A percentile compares a stretch with the other conserved stretches of the same genome.
Conservation (phyloP, 805 yeast genomes). For the Candida jianshihensis region DNA sequence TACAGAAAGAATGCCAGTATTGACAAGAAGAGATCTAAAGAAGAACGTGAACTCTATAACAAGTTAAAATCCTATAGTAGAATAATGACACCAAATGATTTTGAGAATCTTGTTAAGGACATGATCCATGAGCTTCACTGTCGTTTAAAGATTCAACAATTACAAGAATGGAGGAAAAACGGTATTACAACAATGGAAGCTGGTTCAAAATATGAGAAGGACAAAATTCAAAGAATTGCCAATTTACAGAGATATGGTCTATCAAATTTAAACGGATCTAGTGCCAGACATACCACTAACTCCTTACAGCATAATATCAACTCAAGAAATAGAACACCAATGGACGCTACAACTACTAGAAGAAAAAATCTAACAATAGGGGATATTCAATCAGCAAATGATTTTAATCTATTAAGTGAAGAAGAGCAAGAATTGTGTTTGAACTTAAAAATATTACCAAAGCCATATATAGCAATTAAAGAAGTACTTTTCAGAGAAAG, state of each 20-base stretch:
- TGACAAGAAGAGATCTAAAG: conserved; percentile 83
- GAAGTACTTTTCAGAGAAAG: conserved; percentile 85
- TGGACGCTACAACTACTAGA: conserved; percentile 9
- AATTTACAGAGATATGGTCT: conserved; percentile 49
- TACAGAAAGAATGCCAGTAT: conserved; percentile 73
- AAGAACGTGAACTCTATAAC: conserved; percentile 76
- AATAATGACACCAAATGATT: conserved; percentile 75
- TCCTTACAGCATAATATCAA: conserved; percentile 20
- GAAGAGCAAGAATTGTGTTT: conserved; percentile 87
- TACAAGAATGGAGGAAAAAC: conserved; percentile 89
- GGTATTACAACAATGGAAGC: conserved; percentile 82
- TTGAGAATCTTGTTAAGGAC: conserved; percentile 65
- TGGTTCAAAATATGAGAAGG: conserved; percentile 84
- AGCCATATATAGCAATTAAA: conserved; percentile 89
- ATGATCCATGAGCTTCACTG: conserved; percentile 71
- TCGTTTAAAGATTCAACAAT: conserved; percentile 74
- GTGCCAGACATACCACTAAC: conserved; percentile 27
- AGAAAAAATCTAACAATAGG: conserved; percentile 40
- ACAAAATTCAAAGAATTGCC: conserved; percentile 61
- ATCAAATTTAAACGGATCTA: conserved; percentile 15
- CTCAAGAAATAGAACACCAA: conserved; percentile 16
- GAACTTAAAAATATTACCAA: conserved; percentile 78
- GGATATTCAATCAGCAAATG: conserved; percentile 74
- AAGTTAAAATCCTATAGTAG: conserved; percentile 77
- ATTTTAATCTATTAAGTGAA: conserved; percentile 72